These are phyloP conservation scores for Botrytis hyacinthi DNA, from an alignment of 2,329 filamentous ascomycete species.

Conservation along the genomic window DNA sequence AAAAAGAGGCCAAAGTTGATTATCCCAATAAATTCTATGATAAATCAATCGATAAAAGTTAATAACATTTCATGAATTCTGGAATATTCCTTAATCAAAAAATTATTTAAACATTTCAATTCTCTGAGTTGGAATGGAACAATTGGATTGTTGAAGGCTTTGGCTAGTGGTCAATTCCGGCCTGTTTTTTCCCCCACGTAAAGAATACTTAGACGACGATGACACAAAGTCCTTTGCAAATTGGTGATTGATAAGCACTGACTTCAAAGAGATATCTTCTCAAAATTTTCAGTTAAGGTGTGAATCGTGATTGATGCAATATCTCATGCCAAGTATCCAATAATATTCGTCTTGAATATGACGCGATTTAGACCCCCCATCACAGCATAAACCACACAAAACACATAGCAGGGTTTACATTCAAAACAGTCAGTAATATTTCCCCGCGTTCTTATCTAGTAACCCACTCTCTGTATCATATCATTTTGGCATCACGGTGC, in stretches of 20 bases:
- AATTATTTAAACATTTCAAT: no score
- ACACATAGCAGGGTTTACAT: not conserved
- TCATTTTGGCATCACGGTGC: not conserved
- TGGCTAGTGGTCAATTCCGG: no score
- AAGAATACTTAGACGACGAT: not conserved
- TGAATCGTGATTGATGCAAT: not conserved
- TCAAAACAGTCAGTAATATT: not conserved
- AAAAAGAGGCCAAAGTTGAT: no score
- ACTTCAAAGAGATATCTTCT: not conserved
- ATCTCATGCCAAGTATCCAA: constrained; percentile 1
- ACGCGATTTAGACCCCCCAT: not conserved
- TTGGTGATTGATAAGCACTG: not conserved
- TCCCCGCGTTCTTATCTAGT: constrained; percentile 4
- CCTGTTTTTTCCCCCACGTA: no score
- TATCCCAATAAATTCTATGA: no score
- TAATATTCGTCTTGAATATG: not conserved
- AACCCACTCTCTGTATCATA: not conserved
- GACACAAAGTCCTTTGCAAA: not conserved
- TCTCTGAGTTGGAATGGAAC: no score
- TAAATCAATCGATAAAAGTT: no score
- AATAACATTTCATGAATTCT: no score
- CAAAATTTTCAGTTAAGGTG: not conserved
- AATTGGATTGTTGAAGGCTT: no score
- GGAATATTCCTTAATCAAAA: no score
- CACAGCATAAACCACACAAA: not conserved